Evolutionary conservation across 2,329 filamentous ascomycete genomes (phyloP), one percentile per base, ranked within the genome.

Genomic region (Calonectria pauciramosa): DNA sequence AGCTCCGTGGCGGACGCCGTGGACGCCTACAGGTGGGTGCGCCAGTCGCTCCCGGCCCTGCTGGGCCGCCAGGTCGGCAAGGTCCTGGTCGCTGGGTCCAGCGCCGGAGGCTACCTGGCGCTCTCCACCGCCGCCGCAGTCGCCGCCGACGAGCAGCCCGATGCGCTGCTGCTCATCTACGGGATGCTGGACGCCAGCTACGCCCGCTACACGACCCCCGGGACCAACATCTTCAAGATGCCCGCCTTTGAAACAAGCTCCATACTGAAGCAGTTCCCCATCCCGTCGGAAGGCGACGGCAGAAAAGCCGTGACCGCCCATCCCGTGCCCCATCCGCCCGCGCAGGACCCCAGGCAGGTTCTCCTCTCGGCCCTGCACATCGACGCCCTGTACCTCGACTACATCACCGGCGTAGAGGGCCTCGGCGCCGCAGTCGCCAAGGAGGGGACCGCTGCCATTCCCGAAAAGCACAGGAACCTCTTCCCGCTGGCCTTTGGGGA

Each of bases 11-110:
- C 79, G 0, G 79, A 80, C 8, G 74, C 73, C 0, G 36, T 66
- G 2, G 79, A 80, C 16, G 79, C 79, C 1, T 80, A 80, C 28
- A 54, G 75, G 14, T 80, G 79, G 77, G 77, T 79, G 6, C 68
- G 66, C 13, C 70, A 67, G 0, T 77, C 71, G 0, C 72, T 80
- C 0, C 23, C 71, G 2, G 70, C n/a, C 0, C 6, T 64, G 0
- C 56, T 80, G 0, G 76, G 71, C 3, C 76, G 75, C 5, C 44
- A 59, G 7, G 36, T 78, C 16, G 69, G 72, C 11, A 47, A 73
- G 0, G 74, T 80, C 3, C 28, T 80, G 13, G 4, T 80, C 1
- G 65, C 79, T 1, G 79, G 79, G 1, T 80, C 79, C 1, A 80
- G 79, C n/a, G 79, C 79, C 0, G 79, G 79, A 2, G 77, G 71